Evolutionary conservation across 495 filamentous ascomycete species (phyloP), one percentile per base, ranked within the genome.

Genomic region (Copromyces sp.): DNA sequence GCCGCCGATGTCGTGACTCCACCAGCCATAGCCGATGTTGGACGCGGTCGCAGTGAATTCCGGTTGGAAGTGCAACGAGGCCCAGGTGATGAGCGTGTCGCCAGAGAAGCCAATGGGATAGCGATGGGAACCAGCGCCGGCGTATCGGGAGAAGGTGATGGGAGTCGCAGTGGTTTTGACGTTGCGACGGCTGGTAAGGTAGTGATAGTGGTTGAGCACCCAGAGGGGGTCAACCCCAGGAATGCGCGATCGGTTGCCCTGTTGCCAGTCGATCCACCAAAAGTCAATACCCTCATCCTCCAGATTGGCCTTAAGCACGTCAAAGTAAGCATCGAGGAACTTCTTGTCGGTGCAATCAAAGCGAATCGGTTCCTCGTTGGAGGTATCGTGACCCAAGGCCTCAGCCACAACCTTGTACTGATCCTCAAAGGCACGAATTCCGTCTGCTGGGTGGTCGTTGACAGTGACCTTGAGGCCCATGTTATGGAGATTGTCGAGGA

Each of bases 191-290:
- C 81, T 85, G 70, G 88, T 85, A 3, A 89, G 82, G 75, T 85
- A 90, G 68, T 88, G 85, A 74, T 83, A 89, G 73, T 90, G 88
- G 75, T 89, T 90, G 68, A 90, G 82, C n/a, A 89, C 75, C 87
- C 88, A 89, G 1, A 90, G 78, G 0, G 88, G 88, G 76, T 90
- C 88, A 42, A 89, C 81, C 12, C 88, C 88, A 0, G 84, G 84
- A 38, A 87, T 83, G 14, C 78, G 78, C 2, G 87, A 87, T 69
- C 81, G 71, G 17, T 74, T 76, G 3, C 88, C 88, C 78, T 90
- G 88, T 77, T 90, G 88, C 88, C 88, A 90, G 78, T 90, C 88
- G 39, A 89, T 80, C 88, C 88, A 90, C 87, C 86, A 89, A 41
- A 90, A 85, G 74, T 89, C 87, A 32, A 84, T 74, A 3, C 84